Evolutionary conservation across 2,329 filamentous ascomycete genomes (phyloP).

Genomic region (Talaromyces atroroseus): DNA sequence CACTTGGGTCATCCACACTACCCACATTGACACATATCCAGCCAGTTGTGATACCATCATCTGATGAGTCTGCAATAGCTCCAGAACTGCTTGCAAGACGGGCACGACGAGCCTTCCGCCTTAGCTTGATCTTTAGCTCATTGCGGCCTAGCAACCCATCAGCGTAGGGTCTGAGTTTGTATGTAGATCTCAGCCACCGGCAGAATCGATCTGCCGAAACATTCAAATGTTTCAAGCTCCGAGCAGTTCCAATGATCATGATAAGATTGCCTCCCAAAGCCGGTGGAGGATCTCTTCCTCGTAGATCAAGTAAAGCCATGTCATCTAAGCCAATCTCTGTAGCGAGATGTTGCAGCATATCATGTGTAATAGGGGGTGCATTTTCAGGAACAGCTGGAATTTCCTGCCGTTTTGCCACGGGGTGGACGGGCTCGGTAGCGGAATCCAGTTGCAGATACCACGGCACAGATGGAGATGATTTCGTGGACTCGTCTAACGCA

Average conservation of each 20-base stretch:
- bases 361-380: slow-evolving; percentile 64
- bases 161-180: slow-evolving; percentile 69
- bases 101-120: slow-evolving; percentile 72
- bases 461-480: slow-evolving; percentile 43
- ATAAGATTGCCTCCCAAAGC: slow-evolving; percentile 82
- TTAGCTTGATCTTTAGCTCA: slow-evolving; percentile 81
- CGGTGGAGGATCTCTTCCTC: slow-evolving; percentile 75
- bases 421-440: slow-evolving; percentile 33
- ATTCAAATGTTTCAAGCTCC: slow-evolving; percentile 89
- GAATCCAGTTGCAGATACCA: slow-evolving; percentile 77
- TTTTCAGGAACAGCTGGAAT: slow-evolving; percentile 62
- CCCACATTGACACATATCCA: slow-evolving; percentile 96
- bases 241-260: slow-evolving; percentile 87
- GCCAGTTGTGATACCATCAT: slow-evolving; percentile 86
- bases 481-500: background rate
- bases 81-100: slow-evolving; percentile 71
- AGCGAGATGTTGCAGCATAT: slow-evolving; percentile 71
- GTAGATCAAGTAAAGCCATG: slow-evolving; percentile 73
- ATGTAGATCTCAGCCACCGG: slow-evolving; percentile 70
- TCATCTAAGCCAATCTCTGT: slow-evolving; percentile 83
- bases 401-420: slow-evolving; percentile 48
- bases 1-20: slow-evolving; percentile 53
- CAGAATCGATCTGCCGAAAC: slow-evolving; percentile 85
- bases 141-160: slow-evolving; percentile 86
- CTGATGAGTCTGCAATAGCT: slow-evolving; percentile 52